Conservation (phyloP, 2,329 filamentous ascomycete species). For the Pseudopyricularia javanii region DNA sequence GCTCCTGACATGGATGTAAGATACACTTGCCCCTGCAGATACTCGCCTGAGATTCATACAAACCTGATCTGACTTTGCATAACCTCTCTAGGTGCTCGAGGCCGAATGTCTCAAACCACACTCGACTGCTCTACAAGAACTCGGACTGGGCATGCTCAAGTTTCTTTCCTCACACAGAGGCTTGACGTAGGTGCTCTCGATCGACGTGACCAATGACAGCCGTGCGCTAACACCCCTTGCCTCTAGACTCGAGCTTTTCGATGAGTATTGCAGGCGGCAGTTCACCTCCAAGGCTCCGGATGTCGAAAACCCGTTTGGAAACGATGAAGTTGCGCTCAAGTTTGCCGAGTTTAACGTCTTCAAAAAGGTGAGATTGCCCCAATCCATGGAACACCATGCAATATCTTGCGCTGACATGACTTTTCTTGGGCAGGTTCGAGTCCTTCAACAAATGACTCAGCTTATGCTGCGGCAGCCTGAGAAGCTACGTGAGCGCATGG, state of each 20-base stretch:
- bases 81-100: conserved; percentile 62
- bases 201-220: not conserved
- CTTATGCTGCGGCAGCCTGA: conserved; percentile 86
- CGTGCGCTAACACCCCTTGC: not conserved
- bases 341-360: conserved; percentile 77
- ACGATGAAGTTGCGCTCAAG: conserved; percentile 55
- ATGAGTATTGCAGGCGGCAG: conserved; percentile 85
- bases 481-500: conserved; percentile 74
- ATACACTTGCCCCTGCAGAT: conserved; percentile 12
- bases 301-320: conserved; percentile 69
- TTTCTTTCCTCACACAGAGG: conserved; percentile 89
- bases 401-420: not conserved
- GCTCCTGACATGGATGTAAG: conserved; percentile 77
- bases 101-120: conserved; percentile 72
- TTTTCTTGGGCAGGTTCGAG: conserved; percentile 40
- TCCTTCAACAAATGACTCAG: conserved; percentile 79
- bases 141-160: conserved; percentile 81
- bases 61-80: conserved; percentile 2
- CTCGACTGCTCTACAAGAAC: conserved; percentile 63
- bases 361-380: conserved; percentile 46
- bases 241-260: conserved; percentile 68
- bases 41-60: not conserved
- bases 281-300: conserved; percentile 70
- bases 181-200: conserved; percentile 55
- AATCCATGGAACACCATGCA: not conserved